Evolutionary conservation across 2,329 filamentous ascomycete genomes (phyloP).

Genomic region (Exserohilum rostratum): DNA sequence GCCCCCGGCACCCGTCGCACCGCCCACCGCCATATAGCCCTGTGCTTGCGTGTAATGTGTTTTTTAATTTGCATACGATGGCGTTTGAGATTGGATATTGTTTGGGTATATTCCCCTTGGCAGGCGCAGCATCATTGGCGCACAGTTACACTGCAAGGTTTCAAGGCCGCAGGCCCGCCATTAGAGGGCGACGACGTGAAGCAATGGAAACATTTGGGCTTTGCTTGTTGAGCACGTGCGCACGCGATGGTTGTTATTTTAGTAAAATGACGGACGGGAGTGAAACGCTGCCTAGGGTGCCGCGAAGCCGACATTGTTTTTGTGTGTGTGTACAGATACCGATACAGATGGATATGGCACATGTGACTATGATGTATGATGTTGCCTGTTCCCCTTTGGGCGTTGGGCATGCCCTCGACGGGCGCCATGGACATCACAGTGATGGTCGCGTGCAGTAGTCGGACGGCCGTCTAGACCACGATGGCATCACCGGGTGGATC

Average conservation of each 20-base stretch:
- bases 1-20: conserved; percentile 40
- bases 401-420: no score
- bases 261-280: not conserved
- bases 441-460: conserved; percentile 11
- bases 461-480: conserved; percentile 4
- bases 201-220: not conserved
- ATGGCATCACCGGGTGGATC: conserved; percentile 9
- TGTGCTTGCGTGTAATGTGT: not conserved
- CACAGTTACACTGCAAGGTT: not conserved
- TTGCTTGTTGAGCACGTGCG: not conserved
- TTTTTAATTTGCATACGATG: conserved; percentile 11
- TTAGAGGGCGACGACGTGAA: not conserved
- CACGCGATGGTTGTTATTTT: not conserved
- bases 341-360: not conserved
- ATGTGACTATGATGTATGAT: no score
- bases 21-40: conserved; percentile 26
- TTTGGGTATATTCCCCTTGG: conserved; percentile 5
- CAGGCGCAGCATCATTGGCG: conserved; percentile 8
- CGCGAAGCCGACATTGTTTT: not conserved
- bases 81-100: conserved; percentile 13
- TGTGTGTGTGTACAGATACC: not conserved
- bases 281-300: not conserved
- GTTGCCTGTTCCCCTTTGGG: no score
- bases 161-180: not conserved
- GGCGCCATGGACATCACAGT: no score